Base-by-base conservation (phyloP, 768 basidiomycete species). In the Pleurotus tuoliensis region DNA sequence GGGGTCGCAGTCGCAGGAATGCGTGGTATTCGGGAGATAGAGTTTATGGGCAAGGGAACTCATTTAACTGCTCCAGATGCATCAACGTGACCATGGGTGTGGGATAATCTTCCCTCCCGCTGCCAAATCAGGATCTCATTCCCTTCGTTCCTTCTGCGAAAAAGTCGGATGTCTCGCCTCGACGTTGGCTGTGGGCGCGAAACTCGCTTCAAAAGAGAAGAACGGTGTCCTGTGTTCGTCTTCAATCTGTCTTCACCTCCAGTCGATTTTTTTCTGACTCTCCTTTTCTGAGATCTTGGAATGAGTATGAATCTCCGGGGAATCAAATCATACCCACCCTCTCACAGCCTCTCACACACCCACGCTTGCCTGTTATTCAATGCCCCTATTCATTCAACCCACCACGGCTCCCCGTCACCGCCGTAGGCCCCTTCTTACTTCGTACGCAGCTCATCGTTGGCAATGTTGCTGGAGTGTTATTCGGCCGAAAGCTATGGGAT, bases 21-120 rank as follows among this genome's bases (percentile, higher is more conserved):
- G 69, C 64, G 68, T 64, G 65, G 59, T 63, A 65, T 68, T 69
- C 67, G 66, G 66, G 68, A 56, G 59, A 63, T 62, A 64, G 61
- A 63, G 64, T 59, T 67, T 63, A 59, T 66, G 64, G 69, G 68
- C 56, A 68, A 64, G 66, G 63, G 60, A 63, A 62, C 5, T 64
- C 60, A 61, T 52, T 52, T 52, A 52, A 52, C 39, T 52, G 41
- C 27, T 41, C 38, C 30, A 41, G n/a, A 37, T 52, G 51, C 20
- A 52, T 52, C 37, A 52, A 52, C 51, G 51, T 52, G 51, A 52
- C 51, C 51, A 9, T 12, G 49, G 51, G 51, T 52, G 51, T 52
- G 51, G 51, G 51, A 52, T 41, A 52, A 43, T 52, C 51, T 41
- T 30, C 51, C 25, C 37, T 47, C 18, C n/a, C 25, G 20, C 30